phyloP scores from a whole-genome alignment of 1,139 yeast species.

The Blastobotrys malaysiensis region DNA sequence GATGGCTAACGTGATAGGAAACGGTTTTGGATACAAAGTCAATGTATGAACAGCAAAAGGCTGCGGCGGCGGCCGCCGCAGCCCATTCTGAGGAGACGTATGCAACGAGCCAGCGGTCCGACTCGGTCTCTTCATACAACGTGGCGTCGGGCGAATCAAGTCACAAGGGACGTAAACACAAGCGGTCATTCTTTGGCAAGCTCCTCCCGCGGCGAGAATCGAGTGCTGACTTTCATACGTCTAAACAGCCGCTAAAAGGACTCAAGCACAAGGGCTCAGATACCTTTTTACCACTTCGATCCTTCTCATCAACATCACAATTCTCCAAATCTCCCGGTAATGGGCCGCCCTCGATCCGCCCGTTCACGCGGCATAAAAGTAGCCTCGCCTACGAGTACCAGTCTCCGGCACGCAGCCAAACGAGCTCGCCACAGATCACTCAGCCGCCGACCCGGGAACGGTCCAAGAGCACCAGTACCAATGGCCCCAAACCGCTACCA shows the following conservation, averaged over 20 bases:
- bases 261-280: slow-evolving; percentile 12
- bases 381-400: slow-evolving; percentile 4
- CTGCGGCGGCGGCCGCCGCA: slow-evolving; percentile 5
- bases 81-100: slow-evolving; percentile 3
- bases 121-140: slow-evolving; percentile 20
- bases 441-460: neutral
- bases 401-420: neutral
- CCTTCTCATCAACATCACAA: slow-evolving; percentile 9
- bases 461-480: neutral
- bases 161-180: slow-evolving; percentile 10
- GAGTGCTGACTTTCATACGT: slow-evolving; percentile 14
- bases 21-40: slow-evolving; percentile 22
- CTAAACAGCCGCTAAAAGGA: slow-evolving; percentile 3
- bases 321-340: slow-evolving; percentile 4
- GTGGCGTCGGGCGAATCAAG: slow-evolving; percentile 15
- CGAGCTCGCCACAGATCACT: neutral
- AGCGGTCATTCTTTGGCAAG: slow-evolving; percentile 23
- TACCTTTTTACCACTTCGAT: slow-evolving; percentile 12
- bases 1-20: slow-evolving; percentile 11
- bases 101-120: slow-evolving; percentile 15
- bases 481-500: neutral
- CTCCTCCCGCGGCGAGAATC: slow-evolving; percentile 25
- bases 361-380: slow-evolving; percentile 8
- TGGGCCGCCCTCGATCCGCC: neutral
- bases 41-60: slow-evolving; percentile 16